Conservation (phyloP, 495 filamentous ascomycete genomes). For the Neurospora sp. region DNA sequence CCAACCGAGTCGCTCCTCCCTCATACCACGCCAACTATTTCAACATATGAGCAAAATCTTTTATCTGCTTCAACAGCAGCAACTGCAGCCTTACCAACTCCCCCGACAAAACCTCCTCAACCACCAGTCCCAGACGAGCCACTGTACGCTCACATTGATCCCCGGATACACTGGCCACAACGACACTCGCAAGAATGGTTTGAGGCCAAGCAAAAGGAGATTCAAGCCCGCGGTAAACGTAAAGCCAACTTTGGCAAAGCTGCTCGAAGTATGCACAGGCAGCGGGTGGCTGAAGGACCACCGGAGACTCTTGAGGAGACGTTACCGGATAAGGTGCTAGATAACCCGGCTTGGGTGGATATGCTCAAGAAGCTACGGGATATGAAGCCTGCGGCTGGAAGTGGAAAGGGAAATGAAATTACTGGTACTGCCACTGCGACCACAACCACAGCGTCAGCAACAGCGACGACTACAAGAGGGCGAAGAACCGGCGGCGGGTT, state of each 20-base stretch:
- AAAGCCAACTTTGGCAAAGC: slow-evolving; percentile 34
- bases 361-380: background rate
- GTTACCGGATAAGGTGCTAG: slow-evolving; percentile 18
- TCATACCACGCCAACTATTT: background rate
- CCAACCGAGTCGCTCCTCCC: background rate
- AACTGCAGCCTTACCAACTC: background rate
- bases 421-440: background rate
- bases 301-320: slow-evolving; percentile 8
- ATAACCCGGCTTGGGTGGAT: slow-evolving; percentile 19
- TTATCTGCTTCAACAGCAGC: slow-evolving; percentile 5
- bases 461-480: background rate
- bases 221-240: slow-evolving; percentile 26
- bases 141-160: slow-evolving; percentile 27
- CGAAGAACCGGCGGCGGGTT: background rate
- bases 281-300: slow-evolving; percentile 10
- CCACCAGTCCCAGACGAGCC: slow-evolving; percentile 11
- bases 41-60: background rate
- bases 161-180: slow-evolving; percentile 30
- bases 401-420: background rate
- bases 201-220: slow-evolving; percentile 30
- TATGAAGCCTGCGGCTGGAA: background rate
- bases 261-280: slow-evolving; percentile 22
- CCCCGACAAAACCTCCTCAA: background rate
- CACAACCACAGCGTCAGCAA: background rate
- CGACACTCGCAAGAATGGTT: slow-evolving; percentile 29